Conservation (phyloP, 2,329 filamentous ascomycete species). For the Fusarium illudens region DNA sequence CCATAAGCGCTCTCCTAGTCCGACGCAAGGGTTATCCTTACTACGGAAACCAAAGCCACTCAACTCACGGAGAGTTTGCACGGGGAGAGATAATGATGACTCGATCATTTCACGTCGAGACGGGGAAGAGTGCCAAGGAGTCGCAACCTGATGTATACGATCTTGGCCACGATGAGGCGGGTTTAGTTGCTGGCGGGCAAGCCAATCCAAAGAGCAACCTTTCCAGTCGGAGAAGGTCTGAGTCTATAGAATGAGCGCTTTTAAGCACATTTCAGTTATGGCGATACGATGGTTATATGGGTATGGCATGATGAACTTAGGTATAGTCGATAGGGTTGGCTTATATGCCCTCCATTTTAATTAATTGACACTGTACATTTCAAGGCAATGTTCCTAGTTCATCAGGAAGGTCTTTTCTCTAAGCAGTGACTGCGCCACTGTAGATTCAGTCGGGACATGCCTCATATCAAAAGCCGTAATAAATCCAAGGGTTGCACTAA, state of each 20-base stretch:
- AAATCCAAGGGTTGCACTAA: background rate
- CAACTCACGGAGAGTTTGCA: slow-evolving; percentile 8
- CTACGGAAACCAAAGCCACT: slow-evolving; percentile 31
- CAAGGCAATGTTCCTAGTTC: background rate
- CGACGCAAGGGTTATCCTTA: slow-evolving; percentile 36
- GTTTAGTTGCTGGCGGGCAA: slow-evolving; percentile 27
- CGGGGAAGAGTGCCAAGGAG: slow-evolving; percentile 22
- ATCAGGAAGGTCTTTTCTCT: background rate
- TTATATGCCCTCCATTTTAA: background rate
- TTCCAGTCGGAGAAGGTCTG: slow-evolving; percentile 15
- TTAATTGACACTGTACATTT: background rate
- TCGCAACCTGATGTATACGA: slow-evolving; percentile 15
- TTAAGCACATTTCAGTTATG: background rate
- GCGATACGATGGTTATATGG: background rate
- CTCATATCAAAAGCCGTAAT: too few species aligned
- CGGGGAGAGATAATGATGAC: slow-evolving; percentile 45
- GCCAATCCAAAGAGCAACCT: slow-evolving; percentile 23
- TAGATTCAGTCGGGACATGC: too few species aligned
- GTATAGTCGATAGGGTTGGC: background rate
- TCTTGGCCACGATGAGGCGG: slow-evolving; percentile 36
- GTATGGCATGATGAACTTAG: background rate
- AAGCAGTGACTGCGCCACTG: background rate
- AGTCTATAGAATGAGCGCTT: background rate
- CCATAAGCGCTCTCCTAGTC: slow-evolving; percentile 30
- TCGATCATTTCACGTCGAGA: slow-evolving; percentile 42